These are phyloP conservation scores for Cyberlindnera lachancei DNA, from an alignment of 805 yeast species.

Conservation along the genomic window DNA sequence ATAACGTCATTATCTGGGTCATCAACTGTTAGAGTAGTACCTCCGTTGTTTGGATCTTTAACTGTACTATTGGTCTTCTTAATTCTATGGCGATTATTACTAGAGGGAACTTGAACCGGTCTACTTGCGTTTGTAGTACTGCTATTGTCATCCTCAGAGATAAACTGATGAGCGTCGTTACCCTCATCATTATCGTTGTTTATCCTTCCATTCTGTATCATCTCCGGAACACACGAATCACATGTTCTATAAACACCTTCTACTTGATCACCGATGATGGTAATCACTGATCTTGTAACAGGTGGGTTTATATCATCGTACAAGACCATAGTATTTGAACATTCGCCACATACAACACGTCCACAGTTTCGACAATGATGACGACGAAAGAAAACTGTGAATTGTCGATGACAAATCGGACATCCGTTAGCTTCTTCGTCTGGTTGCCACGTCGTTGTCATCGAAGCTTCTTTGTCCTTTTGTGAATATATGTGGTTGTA, in stretches of 20 bases:
- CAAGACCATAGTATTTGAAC: slow-evolving; percentile 46
- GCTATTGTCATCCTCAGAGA: too few species aligned
- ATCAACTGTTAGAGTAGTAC: not conserved
- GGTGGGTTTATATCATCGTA: slow-evolving; percentile 59
- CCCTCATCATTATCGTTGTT: not conserved
- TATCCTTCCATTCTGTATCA: slow-evolving; percentile 19
- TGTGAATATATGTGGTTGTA: too few species aligned
- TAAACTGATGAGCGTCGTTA: slow-evolving; percentile 2
- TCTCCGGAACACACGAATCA: slow-evolving; percentile 60
- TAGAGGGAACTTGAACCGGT: slow-evolving; percentile 7
- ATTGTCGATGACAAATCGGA: slow-evolving; percentile 42
- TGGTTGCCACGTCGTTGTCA: slow-evolving; percentile 73
- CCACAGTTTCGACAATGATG: slow-evolving; percentile 88
- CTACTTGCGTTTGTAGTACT: too few species aligned
- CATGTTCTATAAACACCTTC: slow-evolving; percentile 84
- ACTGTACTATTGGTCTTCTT: too few species aligned
- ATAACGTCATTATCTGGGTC: slow-evolving; percentile 20
- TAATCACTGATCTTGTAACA: too few species aligned
- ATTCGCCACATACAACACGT: slow-evolving; percentile 62
- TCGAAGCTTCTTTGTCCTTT: too few species aligned
- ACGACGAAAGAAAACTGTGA: slow-evolving; percentile 58
- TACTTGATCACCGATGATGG: too few species aligned
- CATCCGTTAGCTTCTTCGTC: slow-evolving; percentile 51
- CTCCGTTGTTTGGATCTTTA: too few species aligned
- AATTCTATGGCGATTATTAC: too few species aligned